These are phyloP conservation scores for Wickerhamiella dianesei DNA, from an alignment of 805 yeast genomes.

Conservation along the genomic window DNA sequence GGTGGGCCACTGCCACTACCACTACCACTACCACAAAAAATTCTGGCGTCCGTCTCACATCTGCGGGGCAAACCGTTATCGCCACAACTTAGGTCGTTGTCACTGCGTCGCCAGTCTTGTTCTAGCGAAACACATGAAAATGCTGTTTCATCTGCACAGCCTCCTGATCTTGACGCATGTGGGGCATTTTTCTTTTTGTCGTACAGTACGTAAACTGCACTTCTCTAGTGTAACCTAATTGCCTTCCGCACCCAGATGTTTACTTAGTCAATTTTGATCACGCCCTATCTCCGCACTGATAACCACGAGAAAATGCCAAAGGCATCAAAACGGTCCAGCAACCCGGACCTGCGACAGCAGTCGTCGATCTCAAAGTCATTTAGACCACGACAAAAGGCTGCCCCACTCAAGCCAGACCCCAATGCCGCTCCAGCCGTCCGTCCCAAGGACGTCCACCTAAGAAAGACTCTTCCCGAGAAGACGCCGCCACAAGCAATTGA, in stretches of 20 bases:
- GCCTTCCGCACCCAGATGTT: background rate
- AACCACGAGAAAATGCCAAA: background rate
- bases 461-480: background rate
- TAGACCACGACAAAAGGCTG: background rate
- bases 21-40: no score
- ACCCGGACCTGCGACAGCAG: background rate
- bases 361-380: background rate
- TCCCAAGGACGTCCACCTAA: no score
- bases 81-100: background rate
- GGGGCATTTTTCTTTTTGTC: no score
- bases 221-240: background rate
- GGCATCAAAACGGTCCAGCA: background rate
- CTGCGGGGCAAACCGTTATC: no score
- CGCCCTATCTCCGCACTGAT: no score
- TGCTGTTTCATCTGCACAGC: background rate
- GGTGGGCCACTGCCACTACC: no score
- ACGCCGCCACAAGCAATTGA: background rate
- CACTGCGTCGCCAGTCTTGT: no score
- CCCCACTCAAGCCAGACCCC: background rate
- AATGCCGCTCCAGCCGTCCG: background rate
- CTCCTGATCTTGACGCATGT: no score
- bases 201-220: no score
- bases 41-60: no score
- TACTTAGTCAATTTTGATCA: background rate
- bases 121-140: no score